Evolutionary conservation across 176 grass and related monocot species (phyloP), one percentile per base, ranked within the genome.

Genomic region (Zea luxurians): DNA sequence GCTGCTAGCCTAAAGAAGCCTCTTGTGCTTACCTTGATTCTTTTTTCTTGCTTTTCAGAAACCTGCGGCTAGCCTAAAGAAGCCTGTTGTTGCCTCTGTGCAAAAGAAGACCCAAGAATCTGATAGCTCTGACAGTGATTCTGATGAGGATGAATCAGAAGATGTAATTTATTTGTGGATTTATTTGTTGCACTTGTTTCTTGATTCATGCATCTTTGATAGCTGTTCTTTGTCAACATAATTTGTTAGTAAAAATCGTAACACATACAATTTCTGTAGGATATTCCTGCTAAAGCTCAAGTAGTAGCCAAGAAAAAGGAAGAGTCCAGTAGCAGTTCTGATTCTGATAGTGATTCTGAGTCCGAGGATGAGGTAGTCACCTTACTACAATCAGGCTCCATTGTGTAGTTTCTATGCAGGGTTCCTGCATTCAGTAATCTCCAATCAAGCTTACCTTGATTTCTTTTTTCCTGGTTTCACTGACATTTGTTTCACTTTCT

Each of bases 301-400:
- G 68, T 64, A 74, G 10, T 48, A 44, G 17, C 74, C 38, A 85
- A 73, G 63, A 82, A 80, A 50, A 80, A 70, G 49, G 50, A 84
- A 77, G 88, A 21, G 55, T 89, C 87, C 17, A 84, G 60, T 80
- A 80, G 83, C 6, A 87, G 65, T 66, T 86, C 83, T 69, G 88
- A 82, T 42, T 73, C 80, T 70, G 84, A 86, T 1, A 83, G 48
- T 76, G 78, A 87, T 13, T 77, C 81, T 70, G 83, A 86, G 48
- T 83, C 88, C 1, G 71, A 73, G 37, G 76, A 80, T 42, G 81
- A 73, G 80, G 84, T 87, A 38, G 8, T 61, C n/a, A 75, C 11
- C 53, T 48, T 43, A 75, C 7, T 70, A 27, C 27, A 27, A 27
- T 27, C 27, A 27, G 27, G 27, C 27, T 27, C 27, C 27, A 40